Evolutionary conservation across 768 basidiomycete species (phyloP).

Genomic region (Coprinopsis marcescibilis): DNA sequence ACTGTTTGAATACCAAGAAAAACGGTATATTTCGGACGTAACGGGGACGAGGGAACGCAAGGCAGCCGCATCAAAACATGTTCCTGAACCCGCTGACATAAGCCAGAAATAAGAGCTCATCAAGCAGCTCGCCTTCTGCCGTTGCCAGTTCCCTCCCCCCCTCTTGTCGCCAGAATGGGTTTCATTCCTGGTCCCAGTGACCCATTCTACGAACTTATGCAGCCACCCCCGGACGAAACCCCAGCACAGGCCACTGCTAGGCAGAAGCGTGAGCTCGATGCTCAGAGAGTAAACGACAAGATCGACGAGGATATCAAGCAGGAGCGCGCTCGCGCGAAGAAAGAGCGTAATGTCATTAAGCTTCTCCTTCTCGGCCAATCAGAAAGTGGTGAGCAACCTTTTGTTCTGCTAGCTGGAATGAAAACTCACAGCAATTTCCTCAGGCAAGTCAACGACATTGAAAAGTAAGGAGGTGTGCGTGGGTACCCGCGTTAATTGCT

Average conservation of each 20-base stretch:
- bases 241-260: constrained; percentile 44
- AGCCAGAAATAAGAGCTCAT: not conserved
- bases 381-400: constrained; percentile 49
- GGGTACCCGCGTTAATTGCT: not conserved
- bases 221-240: constrained; percentile 47
- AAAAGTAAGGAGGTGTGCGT: constrained; percentile 41
- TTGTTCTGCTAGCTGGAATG: constrained; percentile 3
- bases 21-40: too few species aligned
- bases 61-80: not conserved
- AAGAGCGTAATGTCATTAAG: constrained; percentile 44
- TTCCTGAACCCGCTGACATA: not conserved
- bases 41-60: too few species aligned
- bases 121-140: not conserved
- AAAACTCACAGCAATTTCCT: constrained; percentile 1
- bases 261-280: constrained; percentile 40
- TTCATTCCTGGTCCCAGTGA: constrained; percentile 32
- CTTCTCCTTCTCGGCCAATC: constrained; percentile 61
- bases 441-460: constrained; percentile 67
- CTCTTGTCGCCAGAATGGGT: constrained; percentile 20
- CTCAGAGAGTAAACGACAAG: constrained; percentile 43
- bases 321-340: constrained; percentile 38
- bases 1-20: too few species aligned
- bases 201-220: constrained; percentile 42
- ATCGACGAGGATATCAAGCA: constrained; percentile 57
- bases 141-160: not conserved